Percentiles rank a stretch among this genome's conserved stretches.
Evolutionary conservation across 805 yeast genomes (phyloP).

Genomic region (Candida yuanshanica): DNA sequence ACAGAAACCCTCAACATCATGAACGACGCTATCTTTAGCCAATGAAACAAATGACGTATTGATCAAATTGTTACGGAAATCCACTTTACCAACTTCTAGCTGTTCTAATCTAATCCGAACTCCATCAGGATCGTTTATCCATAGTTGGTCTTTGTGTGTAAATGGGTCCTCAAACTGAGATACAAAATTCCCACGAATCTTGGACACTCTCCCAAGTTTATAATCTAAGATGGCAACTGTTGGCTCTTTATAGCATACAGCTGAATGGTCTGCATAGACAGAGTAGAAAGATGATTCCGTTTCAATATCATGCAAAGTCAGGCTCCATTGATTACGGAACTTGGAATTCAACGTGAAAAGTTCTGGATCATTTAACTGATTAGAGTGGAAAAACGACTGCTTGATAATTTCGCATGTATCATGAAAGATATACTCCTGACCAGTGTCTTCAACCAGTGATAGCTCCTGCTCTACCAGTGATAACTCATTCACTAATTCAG

Average conservation of each 20-base stretch:
- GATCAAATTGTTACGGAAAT: slow-evolving; percentile 31
- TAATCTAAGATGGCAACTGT: slow-evolving; percentile 8
- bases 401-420: slow-evolving; percentile 5
- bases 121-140: slow-evolving; percentile 30
- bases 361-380: slow-evolving; percentile 2
- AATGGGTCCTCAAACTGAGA: not conserved
- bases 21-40: slow-evolving; percentile 6
- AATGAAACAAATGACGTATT: slow-evolving; percentile 17
- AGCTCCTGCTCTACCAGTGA: not conserved
- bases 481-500: not conserved
- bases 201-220: slow-evolving; percentile 10
- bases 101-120: slow-evolving; percentile 43
- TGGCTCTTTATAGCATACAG: slow-evolving; percentile 11
- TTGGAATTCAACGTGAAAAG: slow-evolving; percentile 15
- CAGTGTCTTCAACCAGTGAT: not conserved
- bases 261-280: slow-evolving; percentile 2
- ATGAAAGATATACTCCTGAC: not conserved
- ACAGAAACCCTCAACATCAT: slow-evolving; percentile 10
- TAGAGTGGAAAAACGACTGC: slow-evolving; percentile 7
- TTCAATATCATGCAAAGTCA: slow-evolving; percentile 8
- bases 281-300: slow-evolving; percentile 9
- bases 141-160: slow-evolving; percentile 1
- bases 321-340: slow-evolving; percentile 9
- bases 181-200: not conserved
- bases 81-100: slow-evolving; percentile 34